These are phyloP conservation scores for Inga leiocalycina DNA, from an alignment of 306 rosid genomes.

Conservation along the genomic window DNA sequence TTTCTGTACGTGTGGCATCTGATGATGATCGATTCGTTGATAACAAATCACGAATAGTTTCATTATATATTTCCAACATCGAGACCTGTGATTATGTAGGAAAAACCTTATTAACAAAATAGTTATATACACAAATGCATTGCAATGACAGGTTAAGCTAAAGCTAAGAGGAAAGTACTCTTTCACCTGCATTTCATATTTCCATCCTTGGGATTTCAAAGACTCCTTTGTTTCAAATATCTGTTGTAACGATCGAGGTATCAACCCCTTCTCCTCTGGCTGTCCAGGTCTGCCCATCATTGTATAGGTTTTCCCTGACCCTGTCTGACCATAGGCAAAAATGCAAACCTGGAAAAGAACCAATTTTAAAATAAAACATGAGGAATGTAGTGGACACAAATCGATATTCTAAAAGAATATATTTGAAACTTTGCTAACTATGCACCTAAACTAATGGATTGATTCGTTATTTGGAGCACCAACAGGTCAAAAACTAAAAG, in stretches of 20 bases:
- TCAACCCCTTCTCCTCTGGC: slow-evolving; percentile 78
- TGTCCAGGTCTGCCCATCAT: slow-evolving; percentile 97
- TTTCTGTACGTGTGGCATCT: slow-evolving; percentile 52
- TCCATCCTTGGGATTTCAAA: slow-evolving; percentile 93
- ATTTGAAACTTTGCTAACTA: background rate
- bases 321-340: slow-evolving; percentile 97
- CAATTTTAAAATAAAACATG: slow-evolving; percentile 6
- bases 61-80: slow-evolving; percentile 97
- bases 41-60: slow-evolving; percentile 85
- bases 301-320: slow-evolving; percentile 97
- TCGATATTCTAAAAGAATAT: slow-evolving; percentile 5
- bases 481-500: slow-evolving; percentile 11
- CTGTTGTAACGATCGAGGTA: slow-evolving; percentile 93
- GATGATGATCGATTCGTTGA: slow-evolving; percentile 61
- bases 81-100: slow-evolving; percentile 59
- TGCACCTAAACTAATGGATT: slow-evolving; percentile 8
- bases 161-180: slow-evolving; percentile 29
- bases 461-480: background rate
- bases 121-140: background rate
- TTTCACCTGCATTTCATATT: slow-evolving; percentile 93
- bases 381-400: slow-evolving; percentile 2
- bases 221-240: slow-evolving; percentile 79
- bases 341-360: slow-evolving; percentile 79
- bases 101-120: slow-evolving; percentile 13
- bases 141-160: background rate